phyloP scores from a whole-genome alignment of 176 grass and related monocot genomes.

The Secale cereale region DNA sequence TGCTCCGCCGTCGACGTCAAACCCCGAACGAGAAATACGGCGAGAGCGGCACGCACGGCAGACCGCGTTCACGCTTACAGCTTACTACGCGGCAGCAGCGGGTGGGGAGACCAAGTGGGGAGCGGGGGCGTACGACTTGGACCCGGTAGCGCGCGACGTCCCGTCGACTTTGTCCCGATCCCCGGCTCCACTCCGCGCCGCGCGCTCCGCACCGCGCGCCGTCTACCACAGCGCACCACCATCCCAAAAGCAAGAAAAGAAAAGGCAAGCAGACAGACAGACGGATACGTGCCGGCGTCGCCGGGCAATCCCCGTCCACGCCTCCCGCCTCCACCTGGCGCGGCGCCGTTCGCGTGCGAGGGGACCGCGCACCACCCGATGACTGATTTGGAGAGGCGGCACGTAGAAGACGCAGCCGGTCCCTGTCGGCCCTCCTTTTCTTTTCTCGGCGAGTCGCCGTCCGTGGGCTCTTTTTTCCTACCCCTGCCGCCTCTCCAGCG shows the following conservation, averaged over 20 bases:
- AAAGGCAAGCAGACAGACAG: not conserved
- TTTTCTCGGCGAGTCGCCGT: not conserved
- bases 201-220: constrained; percentile 23
- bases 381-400: constrained; percentile 34
- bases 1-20: not conserved
- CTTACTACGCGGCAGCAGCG: not conserved
- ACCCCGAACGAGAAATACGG: not conserved
- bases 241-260: not conserved
- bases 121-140: constrained; percentile 28
- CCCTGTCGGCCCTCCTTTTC: not conserved
- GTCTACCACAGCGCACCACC: not conserved
- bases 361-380: not conserved
- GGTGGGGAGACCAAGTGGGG: constrained; percentile 20
- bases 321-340: constrained; percentile 41
- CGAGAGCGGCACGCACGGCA: constrained; percentile 5
- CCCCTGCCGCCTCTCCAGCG: not conserved
- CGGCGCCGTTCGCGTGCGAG: constrained; percentile 16
- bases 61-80: constrained; percentile 22
- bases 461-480: not conserved
- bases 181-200: constrained; percentile 16
- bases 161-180: not conserved
- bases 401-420: constrained; percentile 32
- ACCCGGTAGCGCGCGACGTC: constrained; percentile 26
- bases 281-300: constrained; percentile 35
- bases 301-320: constrained; percentile 13